Evolutionary conservation across 257 asterid species (phyloP).

Genomic region (Petunia secreta): DNA sequence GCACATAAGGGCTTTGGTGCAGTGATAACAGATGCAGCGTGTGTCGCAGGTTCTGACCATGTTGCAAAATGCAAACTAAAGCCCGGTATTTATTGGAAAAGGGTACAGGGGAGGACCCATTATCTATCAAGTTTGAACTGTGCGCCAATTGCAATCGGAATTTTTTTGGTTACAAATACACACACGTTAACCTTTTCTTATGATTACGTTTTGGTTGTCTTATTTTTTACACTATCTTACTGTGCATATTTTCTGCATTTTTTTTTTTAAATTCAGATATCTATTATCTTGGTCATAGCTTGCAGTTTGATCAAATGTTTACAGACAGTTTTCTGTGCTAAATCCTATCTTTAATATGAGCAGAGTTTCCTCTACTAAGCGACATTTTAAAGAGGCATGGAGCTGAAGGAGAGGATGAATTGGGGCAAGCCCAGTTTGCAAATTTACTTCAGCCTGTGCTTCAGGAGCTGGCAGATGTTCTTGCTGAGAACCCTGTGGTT

Average conservation of each 20-base stretch:
- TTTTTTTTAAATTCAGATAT: background rate
- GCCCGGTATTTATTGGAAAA: too few relatives aligned
- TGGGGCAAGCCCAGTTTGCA: slow-evolving; percentile 73
- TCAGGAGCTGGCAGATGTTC: slow-evolving; percentile 61
- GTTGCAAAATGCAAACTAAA: too few relatives aligned
- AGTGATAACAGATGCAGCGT: too few relatives aligned
- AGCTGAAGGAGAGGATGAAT: slow-evolving; percentile 55
- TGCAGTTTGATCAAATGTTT: background rate
- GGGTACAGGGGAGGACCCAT: too few relatives aligned
- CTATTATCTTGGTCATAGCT: background rate
- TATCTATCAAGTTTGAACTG: too few relatives aligned
- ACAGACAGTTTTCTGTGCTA: slow-evolving; percentile 16
- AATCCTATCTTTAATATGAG: slow-evolving; percentile 23
- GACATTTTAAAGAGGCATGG: slow-evolving; percentile 52
- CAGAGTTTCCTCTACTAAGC: slow-evolving; percentile 58
- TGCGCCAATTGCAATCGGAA: too few relatives aligned
- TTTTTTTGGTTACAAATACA: too few relatives aligned
- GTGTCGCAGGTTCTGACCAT: too few relatives aligned
- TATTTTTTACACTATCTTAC: background rate
- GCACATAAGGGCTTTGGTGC: too few relatives aligned
- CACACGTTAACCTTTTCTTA: too few relatives aligned
- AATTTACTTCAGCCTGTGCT: slow-evolving; percentile 58
- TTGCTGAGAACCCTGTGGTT: slow-evolving; percentile 45
- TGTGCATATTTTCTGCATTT: too few relatives aligned
- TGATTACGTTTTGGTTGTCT: too few relatives aligned